phyloP scores from a whole-genome alignment of 257 asterid genomes.

The Ballota nigra region DNA sequence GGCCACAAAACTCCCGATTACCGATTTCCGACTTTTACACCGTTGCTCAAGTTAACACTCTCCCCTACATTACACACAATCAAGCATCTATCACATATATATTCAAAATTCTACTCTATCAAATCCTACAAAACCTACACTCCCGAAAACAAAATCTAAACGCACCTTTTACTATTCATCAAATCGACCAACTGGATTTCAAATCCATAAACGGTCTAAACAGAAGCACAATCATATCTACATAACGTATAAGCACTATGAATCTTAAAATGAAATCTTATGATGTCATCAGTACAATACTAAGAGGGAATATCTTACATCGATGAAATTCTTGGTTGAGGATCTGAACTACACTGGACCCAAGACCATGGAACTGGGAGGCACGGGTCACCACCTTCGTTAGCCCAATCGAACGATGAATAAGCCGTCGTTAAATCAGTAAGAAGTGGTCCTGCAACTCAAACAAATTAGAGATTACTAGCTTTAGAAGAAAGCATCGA shows the following conservation, averaged over 20 bases:
- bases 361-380: slow-evolving; percentile 95
- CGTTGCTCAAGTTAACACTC: too few species aligned
- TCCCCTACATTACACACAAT: too few species aligned
- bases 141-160: too few species aligned
- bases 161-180: too few species aligned
- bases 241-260: background rate
- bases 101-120: too few species aligned
- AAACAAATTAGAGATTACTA: slow-evolving; percentile 17
- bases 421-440: slow-evolving; percentile 44
- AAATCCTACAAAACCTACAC: too few species aligned
- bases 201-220: background rate
- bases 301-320: slow-evolving; percentile 47
- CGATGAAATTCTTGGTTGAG: slow-evolving; percentile 66
- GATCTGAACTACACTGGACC: slow-evolving; percentile 78
- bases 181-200: too few species aligned
- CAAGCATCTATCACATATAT: too few species aligned
- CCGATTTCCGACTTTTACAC: too few species aligned
- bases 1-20: too few species aligned
- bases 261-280: background rate
- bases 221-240: slow-evolving; percentile 1
- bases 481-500: background rate
- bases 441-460: slow-evolving; percentile 64
- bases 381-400: slow-evolving; percentile 98
- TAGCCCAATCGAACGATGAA: slow-evolving; percentile 68
- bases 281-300: background rate